phyloP scores from a whole-genome alignment of 1,139 yeast species.

The Yamadazyma epiphylla region DNA sequence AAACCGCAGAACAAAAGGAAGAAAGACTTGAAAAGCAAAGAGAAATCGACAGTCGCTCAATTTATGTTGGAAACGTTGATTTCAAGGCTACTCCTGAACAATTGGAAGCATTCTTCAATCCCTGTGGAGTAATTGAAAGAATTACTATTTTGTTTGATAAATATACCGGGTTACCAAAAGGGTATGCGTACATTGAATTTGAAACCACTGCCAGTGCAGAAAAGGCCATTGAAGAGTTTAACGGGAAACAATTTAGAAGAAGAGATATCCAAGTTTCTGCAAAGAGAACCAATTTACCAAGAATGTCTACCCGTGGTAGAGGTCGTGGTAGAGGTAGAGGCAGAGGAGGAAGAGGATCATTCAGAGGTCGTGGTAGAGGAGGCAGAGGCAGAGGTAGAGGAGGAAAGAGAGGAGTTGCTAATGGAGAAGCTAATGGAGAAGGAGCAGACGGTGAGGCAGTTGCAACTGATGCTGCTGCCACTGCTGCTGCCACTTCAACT shows the following conservation, averaged over 20 bases:
- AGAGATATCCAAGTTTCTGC: constrained; percentile 34
- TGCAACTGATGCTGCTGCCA: background rate
- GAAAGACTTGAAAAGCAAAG: constrained; percentile 28
- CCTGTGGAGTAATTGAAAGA: constrained; percentile 33
- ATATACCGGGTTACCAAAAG: constrained; percentile 38
- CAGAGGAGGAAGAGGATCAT: constrained; percentile 7
- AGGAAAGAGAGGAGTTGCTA: constrained; percentile 3
- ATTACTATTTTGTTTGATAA: constrained; percentile 39
- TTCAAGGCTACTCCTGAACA: constrained; percentile 40
- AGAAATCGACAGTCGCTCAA: constrained; percentile 35
- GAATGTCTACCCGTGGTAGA: constrained; percentile 17
- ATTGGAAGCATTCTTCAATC: constrained; percentile 34
- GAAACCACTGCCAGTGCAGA: constrained; percentile 23
- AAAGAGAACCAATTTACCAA: constrained; percentile 40
- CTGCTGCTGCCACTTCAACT: background rate
- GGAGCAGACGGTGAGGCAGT: constrained; percentile 1
- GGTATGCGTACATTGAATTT: constrained; percentile 45
- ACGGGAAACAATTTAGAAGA: constrained; percentile 33
- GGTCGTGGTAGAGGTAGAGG: constrained; percentile 19
- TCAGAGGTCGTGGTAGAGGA: constrained; percentile 8
- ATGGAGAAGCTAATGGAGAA: constrained; percentile 2
- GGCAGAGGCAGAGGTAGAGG: constrained; percentile 3
- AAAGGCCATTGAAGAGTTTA: constrained; percentile 32
- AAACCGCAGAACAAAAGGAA: constrained; percentile 25
- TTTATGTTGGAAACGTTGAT: constrained; percentile 44